These are phyloP conservation scores for Lunasporangiospora selenospora DNA, from an alignment of 192 early-diverging fungal genomes.

Conservation along the genomic window DNA sequence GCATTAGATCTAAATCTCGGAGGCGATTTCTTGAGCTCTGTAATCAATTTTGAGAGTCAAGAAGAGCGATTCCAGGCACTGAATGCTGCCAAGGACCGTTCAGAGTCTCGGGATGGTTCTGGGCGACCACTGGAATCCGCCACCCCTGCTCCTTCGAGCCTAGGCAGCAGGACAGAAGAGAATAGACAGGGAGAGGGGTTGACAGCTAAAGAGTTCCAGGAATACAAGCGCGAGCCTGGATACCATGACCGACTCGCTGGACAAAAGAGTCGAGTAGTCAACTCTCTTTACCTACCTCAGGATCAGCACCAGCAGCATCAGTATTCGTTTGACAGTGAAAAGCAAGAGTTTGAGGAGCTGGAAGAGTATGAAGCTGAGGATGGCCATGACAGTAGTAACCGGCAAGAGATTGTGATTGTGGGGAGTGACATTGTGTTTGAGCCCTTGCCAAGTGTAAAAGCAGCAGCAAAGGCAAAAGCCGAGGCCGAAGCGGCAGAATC, in stretches of 20 bases:
- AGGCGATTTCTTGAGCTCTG: constrained; percentile 28
- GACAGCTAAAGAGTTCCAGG: constrained; percentile 1
- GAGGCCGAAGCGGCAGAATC: neutral
- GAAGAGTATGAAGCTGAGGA: constrained; percentile 4
- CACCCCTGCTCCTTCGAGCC: no score
- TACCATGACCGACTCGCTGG: constrained; percentile 14
- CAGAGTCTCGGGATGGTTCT: neutral
- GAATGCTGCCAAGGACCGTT: no score
- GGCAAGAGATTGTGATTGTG: constrained; percentile 22
- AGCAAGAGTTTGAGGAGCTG: constrained; percentile 13
- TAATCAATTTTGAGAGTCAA: constrained; percentile 28
- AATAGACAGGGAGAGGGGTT: no score
- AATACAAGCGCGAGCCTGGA: neutral
- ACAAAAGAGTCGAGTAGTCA: constrained; percentile 4
- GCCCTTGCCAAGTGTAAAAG: constrained; percentile 41
- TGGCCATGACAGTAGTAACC: neutral
- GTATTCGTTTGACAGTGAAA: no score
- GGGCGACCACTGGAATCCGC: no score
- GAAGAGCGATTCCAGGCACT: constrained; percentile 25
- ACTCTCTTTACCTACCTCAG: neutral
- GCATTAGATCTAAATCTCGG: constrained; percentile 33
- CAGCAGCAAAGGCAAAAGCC: constrained; percentile 12
- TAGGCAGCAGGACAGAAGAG: no score
- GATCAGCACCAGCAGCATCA: no score
- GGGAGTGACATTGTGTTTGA: constrained; percentile 45